Conservation (phyloP, 2,329 filamentous ascomycete species). For the Leptodontidium sp. region DNA sequence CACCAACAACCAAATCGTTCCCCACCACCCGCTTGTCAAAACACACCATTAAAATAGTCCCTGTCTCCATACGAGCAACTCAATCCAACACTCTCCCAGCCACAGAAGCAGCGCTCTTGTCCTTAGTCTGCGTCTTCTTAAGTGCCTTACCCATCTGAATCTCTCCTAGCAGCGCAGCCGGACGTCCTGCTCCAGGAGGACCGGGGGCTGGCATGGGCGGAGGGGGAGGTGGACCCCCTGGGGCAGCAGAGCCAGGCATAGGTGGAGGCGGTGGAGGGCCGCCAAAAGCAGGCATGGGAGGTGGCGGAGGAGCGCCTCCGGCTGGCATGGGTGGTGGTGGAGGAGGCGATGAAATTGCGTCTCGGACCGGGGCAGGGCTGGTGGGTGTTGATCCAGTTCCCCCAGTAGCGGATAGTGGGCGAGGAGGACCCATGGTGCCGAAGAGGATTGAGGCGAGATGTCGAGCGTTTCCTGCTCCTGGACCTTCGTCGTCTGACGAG, state of each 20-base stretch:
- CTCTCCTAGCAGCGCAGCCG: conserved; percentile 76
- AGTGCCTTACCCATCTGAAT: conserved; percentile 83
- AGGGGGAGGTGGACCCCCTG: conserved; percentile 52
- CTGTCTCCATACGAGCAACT: conserved; percentile 6
- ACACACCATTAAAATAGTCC: neutral
- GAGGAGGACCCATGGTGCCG: conserved; percentile 93
- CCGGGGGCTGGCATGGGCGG: conserved; percentile 38
- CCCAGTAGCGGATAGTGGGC: conserved; percentile 84
- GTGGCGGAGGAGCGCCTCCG: conserved; percentile 51
- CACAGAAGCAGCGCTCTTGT: conserved; percentile 75
- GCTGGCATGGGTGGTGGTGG: conserved; percentile 55
- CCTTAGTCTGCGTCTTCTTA: conserved; percentile 89
- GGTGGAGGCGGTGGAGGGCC: conserved; percentile 48
- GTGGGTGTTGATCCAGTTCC: conserved; percentile 59
- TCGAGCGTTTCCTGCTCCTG: conserved; percentile 84
- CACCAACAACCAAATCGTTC: too few relatives aligned
- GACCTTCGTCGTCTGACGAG: conserved; percentile 77
- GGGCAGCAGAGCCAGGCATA: conserved; percentile 45
- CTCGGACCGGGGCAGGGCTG: conserved; percentile 49
- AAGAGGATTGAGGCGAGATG: conserved; percentile 95
- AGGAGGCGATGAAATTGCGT: conserved; percentile 54
- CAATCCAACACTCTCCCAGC: conserved; percentile 75
- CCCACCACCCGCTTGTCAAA: too few relatives aligned
- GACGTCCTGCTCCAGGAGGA: conserved; percentile 54
- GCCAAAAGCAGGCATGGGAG: conserved; percentile 45